These are phyloP conservation scores for Trichosanthes truncata DNA, from an alignment of 306 rosid species.

Conservation along the genomic window DNA sequence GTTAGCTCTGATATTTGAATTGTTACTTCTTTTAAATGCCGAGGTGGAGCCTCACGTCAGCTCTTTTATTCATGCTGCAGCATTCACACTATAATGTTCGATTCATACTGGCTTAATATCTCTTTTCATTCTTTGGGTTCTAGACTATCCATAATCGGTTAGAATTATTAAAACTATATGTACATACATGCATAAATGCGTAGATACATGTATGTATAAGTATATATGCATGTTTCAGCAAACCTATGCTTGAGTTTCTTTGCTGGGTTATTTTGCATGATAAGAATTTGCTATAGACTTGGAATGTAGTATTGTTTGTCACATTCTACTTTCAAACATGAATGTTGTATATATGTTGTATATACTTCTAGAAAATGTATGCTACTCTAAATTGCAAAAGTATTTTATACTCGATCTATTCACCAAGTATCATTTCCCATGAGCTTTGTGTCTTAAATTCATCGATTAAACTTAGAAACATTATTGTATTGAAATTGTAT, in stretches of 20 bases:
- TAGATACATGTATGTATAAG: neutral
- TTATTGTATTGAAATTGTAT: neutral
- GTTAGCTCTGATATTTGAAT: neutral
- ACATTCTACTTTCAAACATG: neutral
- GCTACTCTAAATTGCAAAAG: neutral
- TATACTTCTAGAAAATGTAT: neutral
- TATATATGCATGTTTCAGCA: neutral
- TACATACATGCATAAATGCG: neutral
- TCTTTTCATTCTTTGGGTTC: neutral
- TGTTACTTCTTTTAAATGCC: neutral
- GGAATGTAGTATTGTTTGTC: neutral
- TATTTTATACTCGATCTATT: neutral
- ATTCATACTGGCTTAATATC: neutral
- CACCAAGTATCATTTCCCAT: neutral
- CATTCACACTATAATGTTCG: neutral
- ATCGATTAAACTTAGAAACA: neutral
- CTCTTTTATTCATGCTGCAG: neutral
- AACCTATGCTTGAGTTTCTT: neutral
- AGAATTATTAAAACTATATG: neutral
- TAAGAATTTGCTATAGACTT: neutral
- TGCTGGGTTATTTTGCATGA: neutral
- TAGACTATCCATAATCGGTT: neutral
- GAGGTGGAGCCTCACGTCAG: neutral
- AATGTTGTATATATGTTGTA: neutral
- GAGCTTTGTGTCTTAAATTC: neutral